Conservation (phyloP, 768 basidiomycete species). For the Cantharellus anzutake region DNA sequence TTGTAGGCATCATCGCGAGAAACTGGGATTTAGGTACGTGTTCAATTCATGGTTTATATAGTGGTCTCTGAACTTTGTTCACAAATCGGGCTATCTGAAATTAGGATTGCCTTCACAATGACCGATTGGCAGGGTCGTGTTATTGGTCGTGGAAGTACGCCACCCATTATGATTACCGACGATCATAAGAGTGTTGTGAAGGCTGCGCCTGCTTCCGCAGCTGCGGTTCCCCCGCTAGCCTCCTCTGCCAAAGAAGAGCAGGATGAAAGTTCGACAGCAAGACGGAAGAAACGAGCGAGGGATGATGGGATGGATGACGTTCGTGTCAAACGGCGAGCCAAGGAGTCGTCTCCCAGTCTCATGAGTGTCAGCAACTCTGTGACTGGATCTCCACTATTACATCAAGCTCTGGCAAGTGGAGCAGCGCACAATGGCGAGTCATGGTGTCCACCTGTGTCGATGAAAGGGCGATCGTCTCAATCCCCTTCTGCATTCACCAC, state of each 20-base stretch:
- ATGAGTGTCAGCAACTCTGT: neutral
- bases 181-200: constrained; percentile 68
- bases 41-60: neutral
- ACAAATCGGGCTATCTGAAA: neutral
- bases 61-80: neutral
- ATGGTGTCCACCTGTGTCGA: neutral
- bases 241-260: constrained; percentile 8
- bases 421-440: neutral
- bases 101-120: constrained; percentile 68
- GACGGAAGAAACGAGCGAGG: constrained; percentile 5
- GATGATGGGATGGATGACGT: constrained; percentile 4
- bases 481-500: constrained; percentile 6
- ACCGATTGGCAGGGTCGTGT: constrained; percentile 59
- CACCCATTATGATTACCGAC: constrained; percentile 96
- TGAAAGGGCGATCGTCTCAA: neutral
- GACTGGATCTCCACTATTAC: neutral
- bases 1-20: constrained; percentile 95
- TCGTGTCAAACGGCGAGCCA: neutral
- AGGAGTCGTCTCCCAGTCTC: neutral
- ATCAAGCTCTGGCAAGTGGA: neutral
- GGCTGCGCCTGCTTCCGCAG: neutral
- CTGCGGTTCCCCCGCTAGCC: neutral
- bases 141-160: constrained; percentile 63
- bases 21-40: constrained; percentile 52
- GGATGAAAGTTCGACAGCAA: constrained; percentile 5